Conservation (phyloP, 768 basidiomycete genomes). For the Mycena metata region DNA sequence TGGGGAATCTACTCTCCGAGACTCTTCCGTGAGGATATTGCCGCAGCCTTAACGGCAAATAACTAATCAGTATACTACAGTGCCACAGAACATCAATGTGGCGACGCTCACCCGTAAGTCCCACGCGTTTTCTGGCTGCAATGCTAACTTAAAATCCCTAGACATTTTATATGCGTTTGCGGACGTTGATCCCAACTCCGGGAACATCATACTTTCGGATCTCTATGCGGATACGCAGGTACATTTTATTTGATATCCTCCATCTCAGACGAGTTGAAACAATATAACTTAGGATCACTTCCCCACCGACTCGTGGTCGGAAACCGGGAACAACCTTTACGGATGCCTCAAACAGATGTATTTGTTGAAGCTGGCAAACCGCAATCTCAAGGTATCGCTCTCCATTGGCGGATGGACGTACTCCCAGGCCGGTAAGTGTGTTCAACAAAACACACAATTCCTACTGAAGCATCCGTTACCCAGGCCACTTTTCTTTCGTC, state of each 20-base stretch:
- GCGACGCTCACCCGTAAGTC: constrained; percentile 72
- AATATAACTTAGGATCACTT: constrained; percentile 71
- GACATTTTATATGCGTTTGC: constrained; percentile 85
- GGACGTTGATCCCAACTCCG: constrained; percentile 73
- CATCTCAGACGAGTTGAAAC: constrained; percentile 10
- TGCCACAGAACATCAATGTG: constrained; percentile 74
- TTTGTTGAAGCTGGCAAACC: constrained; percentile 71
- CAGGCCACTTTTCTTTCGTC: constrained; percentile 78
- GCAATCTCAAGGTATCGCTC: constrained; percentile 66
- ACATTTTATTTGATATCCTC: constrained; percentile 11
- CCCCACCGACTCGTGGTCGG: constrained; percentile 79
- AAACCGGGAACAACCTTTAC: constrained; percentile 83
- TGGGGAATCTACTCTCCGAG: constrained; percentile 73
- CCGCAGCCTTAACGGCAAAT: neutral
- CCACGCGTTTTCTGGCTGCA: neutral
- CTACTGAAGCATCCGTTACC: neutral
- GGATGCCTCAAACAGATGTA: constrained; percentile 84
- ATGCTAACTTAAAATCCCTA: constrained; percentile 30
- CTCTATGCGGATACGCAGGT: constrained; percentile 81
- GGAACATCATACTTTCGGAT: constrained; percentile 77
- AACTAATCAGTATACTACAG: constrained; percentile 50
- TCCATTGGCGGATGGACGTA: constrained; percentile 79
- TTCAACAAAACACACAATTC: neutral
- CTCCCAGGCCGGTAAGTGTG: constrained; percentile 63
- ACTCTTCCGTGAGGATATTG: constrained; percentile 60